These are phyloP conservation scores for Paramecium pentaurelia DNA, from an alignment of 73 alveolate species.

Conservation along the genomic window DNA sequence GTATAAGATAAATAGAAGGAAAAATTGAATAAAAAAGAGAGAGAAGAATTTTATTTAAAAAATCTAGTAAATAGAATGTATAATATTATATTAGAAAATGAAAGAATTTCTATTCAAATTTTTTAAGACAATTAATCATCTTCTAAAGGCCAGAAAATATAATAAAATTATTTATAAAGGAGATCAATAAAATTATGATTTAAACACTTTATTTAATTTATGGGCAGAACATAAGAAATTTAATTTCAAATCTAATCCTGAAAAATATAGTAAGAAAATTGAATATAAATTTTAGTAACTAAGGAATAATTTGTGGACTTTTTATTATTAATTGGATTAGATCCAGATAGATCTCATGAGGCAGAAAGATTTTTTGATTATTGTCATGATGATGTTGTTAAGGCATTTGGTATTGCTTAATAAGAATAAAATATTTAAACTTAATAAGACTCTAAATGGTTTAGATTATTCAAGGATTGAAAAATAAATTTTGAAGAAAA, in stretches of 20 bases:
- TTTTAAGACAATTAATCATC: slow-evolving; percentile 20
- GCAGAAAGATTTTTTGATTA: slow-evolving; percentile 49
- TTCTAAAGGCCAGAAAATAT: background rate
- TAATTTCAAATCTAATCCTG: background rate
- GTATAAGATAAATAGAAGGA: background rate
- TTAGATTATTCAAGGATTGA: background rate
- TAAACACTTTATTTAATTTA: background rate
- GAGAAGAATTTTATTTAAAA: slow-evolving; percentile 31
- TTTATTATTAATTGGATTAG: slow-evolving; percentile 21
- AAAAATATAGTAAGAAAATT: background rate
- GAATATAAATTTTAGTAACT: background rate
- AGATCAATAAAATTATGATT: background rate
- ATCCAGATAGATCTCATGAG: slow-evolving; percentile 27
- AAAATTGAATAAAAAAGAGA: background rate
- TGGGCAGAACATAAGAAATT: slow-evolving; percentile 48
- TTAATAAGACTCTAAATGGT: background rate
- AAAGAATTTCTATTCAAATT: slow-evolving; percentile 31
- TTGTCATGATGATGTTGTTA: slow-evolving; percentile 39
- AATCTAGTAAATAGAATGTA: background rate
- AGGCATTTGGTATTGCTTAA: background rate
- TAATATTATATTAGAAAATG: background rate
- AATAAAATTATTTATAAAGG: slow-evolving; percentile 19
- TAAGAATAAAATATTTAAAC: background rate
- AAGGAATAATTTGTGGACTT: slow-evolving; percentile 35
- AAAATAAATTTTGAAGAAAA: background rate